A percentile compares a stretch with the other conserved stretches of the same genome.
phyloP scores from a whole-genome alignment of 768 basidiomycete genomes.

The Pleurotus djamor region DNA sequence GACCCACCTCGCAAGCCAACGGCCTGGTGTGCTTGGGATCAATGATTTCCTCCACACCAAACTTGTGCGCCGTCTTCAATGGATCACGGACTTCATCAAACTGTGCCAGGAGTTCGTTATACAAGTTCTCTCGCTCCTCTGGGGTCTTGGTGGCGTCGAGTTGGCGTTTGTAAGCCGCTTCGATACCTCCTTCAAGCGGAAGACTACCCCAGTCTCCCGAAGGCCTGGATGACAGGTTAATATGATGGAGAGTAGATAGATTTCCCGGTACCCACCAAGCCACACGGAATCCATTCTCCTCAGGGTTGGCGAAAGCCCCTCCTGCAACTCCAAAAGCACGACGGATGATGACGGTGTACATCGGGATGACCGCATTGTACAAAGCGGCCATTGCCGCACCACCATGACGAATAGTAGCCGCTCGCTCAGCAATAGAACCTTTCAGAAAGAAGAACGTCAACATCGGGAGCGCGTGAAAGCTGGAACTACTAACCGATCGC shows the following conservation, averaged over 20 bases:
- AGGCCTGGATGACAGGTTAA: slow-evolving; percentile 21
- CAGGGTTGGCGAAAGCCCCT: slow-evolving; percentile 32
- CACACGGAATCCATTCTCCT: slow-evolving; percentile 28
- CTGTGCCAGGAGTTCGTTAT: slow-evolving; percentile 27
- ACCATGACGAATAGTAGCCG: slow-evolving; percentile 37
- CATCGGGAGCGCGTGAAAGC: background rate
- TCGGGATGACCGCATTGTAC: slow-evolving; percentile 32
- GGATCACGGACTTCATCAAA: slow-evolving; percentile 37
- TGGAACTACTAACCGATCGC: slow-evolving; percentile 25
- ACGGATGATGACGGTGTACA: slow-evolving; percentile 35
- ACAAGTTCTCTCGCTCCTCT: slow-evolving; percentile 30
- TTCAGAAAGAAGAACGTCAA: background rate
- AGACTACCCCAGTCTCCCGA: slow-evolving; percentile 41
- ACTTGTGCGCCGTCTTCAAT: slow-evolving; percentile 33
- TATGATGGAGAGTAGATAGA: background rate
- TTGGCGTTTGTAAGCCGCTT: slow-evolving; percentile 39
- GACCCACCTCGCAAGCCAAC: slow-evolving; percentile 32
- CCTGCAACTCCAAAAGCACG: slow-evolving; percentile 39
- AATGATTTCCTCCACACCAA: slow-evolving; percentile 39
- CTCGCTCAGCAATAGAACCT: slow-evolving; percentile 33
- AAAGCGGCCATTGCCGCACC: slow-evolving; percentile 32
- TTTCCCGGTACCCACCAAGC: slow-evolving; percentile 27
- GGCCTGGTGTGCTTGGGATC: slow-evolving; percentile 36
- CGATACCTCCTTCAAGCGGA: slow-evolving; percentile 37
- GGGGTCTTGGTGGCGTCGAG: slow-evolving; percentile 24